These are phyloP conservation scores for Gymnopilus junonius DNA, from an alignment of 768 basidiomycete genomes.

Conservation along the genomic window DNA sequence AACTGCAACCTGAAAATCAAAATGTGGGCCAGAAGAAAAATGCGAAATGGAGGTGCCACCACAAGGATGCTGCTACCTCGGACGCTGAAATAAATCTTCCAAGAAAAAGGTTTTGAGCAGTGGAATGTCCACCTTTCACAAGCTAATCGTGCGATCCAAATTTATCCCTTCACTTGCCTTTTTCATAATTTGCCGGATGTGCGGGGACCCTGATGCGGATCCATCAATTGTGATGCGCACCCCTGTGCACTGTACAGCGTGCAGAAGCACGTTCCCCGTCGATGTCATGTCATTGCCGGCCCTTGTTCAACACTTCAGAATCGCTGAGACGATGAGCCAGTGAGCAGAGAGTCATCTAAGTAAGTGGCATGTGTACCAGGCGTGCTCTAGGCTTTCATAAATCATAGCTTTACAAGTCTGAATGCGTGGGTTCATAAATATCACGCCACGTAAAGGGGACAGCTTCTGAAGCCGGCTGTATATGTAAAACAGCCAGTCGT, in stretches of 20 bases:
- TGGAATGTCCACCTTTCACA: too few species aligned
- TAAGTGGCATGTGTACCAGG: neutral
- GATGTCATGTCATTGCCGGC: neutral
- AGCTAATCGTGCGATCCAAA: too few species aligned
- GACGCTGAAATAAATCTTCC: too few species aligned
- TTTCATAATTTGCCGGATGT: neutral
- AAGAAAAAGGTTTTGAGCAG: too few species aligned
- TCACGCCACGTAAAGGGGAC: constrained; percentile 1
- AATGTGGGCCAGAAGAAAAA: too few species aligned
- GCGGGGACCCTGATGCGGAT: neutral
- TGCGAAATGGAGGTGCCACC: too few species aligned
- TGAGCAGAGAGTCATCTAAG: neutral
- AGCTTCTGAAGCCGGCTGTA: neutral
- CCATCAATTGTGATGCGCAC: neutral
- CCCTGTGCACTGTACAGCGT: neutral
- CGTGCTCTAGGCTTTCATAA: neutral
- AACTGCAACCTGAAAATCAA: too few species aligned
- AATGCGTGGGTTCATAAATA: neutral
- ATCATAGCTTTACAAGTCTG: neutral
- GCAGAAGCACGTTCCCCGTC: neutral
- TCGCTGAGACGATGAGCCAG: neutral
- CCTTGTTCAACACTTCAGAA: neutral
- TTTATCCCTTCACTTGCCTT: neutral
- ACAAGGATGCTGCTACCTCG: too few species aligned
- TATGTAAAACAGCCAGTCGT: neutral